Evolutionary conservation across 805 yeast genomes (phyloP), one percentile per base, ranked within the genome.

Genomic region (Zygosaccharomyces siamensis): DNA sequence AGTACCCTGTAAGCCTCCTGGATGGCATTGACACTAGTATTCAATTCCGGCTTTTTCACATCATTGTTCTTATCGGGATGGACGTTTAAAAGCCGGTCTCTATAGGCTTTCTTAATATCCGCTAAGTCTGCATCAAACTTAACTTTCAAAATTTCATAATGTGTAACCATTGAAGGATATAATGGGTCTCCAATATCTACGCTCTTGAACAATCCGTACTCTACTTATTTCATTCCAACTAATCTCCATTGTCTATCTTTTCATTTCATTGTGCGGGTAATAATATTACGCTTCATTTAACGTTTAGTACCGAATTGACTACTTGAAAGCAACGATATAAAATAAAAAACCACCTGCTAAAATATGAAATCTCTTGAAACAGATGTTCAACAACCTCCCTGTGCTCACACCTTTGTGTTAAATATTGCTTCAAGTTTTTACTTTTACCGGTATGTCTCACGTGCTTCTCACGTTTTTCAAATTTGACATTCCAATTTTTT

Each of bases 41-140:
- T 44, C 4, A 8, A 4, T 6, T 12, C 21, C n/a, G 26, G 8
- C 11, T 37, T 45, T 16, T 49, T 28, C 3, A 51, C 39, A 18
- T 47, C 46, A 18, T 49, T 36, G 0, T 39, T 16, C 57, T 89
- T 90, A 63, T 92, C 98, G 1, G 98, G 98, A 64, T 92, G 98
- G 2, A 77, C 64, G 3, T 64, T 60, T 1, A 92, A 70, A 5
- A 92, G 72, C 12, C 76, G 76, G 30, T 64, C 69, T 48, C 75
- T 77, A 63, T 90, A 92, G 0, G 95, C 90, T 7, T 63, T 61
- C 53, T 79, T 82, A 24, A 90, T 72, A 11, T 75, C 78, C 0
- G 47, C 56, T 0, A 47, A 51, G 18, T 66, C 51, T 3, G 78
- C 75, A 3, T 66, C 61, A 2, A 72, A 66, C 0, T 64, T 59